Base-by-base conservation (phyloP, 108 stramenopile genomes). In the Stephanodiscus minutulus region DNA sequence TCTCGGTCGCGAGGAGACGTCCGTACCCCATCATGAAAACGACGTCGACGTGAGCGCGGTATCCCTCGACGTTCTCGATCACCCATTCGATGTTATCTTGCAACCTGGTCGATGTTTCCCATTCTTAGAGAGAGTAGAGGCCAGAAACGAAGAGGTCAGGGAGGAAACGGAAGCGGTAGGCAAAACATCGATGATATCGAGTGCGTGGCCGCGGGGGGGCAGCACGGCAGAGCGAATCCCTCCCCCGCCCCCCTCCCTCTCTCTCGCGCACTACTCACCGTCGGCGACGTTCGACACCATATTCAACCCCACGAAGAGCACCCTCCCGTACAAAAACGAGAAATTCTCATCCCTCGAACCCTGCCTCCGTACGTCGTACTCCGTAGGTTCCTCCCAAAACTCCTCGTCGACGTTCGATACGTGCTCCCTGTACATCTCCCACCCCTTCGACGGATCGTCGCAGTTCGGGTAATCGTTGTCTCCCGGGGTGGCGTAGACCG, bases 261-360 rank as follows among this genome's bases (percentile, higher is more conserved):
- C n/a, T n/a, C n/a, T n/a, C n/a, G n/a, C n/a, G n/a, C n/a, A n/a
- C n/a, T n/a, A 39, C 39, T 39, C 39, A 39, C 39, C 39, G 28
- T 28, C 27, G 28, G 24, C 55, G 28, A 10, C 37, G 64, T 60
- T 71, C 5, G 52, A 47, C 17, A 86, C 85, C 72, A 88, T 64
- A 44, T 88, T 80, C 62, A 90, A 69, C 31, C 89, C 89, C 21
- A 90, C 55, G 57, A 85, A 85, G 41, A 90, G 41, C 2, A 86
- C 68, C 10, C 74, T 28, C 27, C 68, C 73, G 36, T 66, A 75
- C 4, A 85, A 41, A 49, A 84, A 90, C 0, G 84, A 77, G 73
- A 82, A 90, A 36, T 90, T 87, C 63, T 86, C 89, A 1, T 65
- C 15, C 33, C 59, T 69, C 20, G 18, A 28, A 3, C 27, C 29